Percentiles rank a stretch among this genome's conserved stretches.
Evolutionary conservation across 495 filamentous ascomycete species (phyloP).

Genomic region (Xylaria sp.): DNA sequence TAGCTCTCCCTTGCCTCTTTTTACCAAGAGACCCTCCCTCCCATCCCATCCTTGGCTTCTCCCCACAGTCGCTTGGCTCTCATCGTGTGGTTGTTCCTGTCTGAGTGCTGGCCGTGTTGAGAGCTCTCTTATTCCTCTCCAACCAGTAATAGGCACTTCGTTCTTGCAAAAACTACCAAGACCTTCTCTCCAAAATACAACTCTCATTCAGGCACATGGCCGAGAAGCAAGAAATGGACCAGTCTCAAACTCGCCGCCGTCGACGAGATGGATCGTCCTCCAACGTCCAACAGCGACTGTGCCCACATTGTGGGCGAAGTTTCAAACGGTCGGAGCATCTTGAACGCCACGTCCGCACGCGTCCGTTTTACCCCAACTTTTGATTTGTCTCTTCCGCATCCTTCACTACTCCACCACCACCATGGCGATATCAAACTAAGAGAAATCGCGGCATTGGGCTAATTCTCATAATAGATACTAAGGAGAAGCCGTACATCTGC

Average conservation of each 20-base stretch:
- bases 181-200: slow-evolving; percentile 19
- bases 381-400: slow-evolving; percentile 29
- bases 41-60: slow-evolving; percentile 25
- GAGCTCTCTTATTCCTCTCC: slow-evolving; percentile 21
- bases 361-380: slow-evolving; percentile 50
- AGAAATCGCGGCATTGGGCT: slow-evolving; percentile 26
- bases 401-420: slow-evolving; percentile 29
- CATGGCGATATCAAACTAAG: slow-evolving; percentile 13
- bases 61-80: slow-evolving; percentile 25
- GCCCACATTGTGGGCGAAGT: slow-evolving; percentile 44
- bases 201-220: slow-evolving; percentile 34
- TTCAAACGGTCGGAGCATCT: slow-evolving; percentile 55
- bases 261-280: slow-evolving; percentile 44
- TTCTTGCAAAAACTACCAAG: slow-evolving; percentile 18
- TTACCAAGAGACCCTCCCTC: slow-evolving; percentile 24
- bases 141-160: slow-evolving; percentile 7
- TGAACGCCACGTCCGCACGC: slow-evolving; percentile 62
- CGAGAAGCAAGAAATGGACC: slow-evolving; percentile 43
- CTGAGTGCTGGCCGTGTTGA: slow-evolving; percentile 18
- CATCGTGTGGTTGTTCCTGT: slow-evolving; percentile 25
- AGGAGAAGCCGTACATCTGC: slow-evolving; percentile 62
- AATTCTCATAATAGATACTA: slow-evolving; percentile 52
- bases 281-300: slow-evolving; percentile 40
- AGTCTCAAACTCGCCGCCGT: slow-evolving; percentile 42
- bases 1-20: slow-evolving; percentile 28